A percentile compares a stretch with the other conserved stretches of the same genome.
Evolutionary conservation across 805 yeast species (phyloP).

Genomic region (Suhomyces prunicola): DNA sequence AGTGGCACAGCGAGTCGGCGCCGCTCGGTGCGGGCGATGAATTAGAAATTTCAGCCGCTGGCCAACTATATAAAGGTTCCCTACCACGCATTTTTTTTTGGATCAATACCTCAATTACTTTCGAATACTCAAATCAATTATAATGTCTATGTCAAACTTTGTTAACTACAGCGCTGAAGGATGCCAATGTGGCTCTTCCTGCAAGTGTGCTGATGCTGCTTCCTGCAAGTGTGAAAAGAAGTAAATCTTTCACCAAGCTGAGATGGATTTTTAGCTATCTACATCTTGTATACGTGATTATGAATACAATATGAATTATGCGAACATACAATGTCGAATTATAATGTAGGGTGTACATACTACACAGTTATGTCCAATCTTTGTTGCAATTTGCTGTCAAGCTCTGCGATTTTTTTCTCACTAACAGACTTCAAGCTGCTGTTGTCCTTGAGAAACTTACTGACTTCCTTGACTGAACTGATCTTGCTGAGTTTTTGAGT

Average conservation of each 20-base stretch:
- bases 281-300: background rate
- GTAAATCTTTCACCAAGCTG: background rate
- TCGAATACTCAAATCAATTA: background rate
- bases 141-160: background rate
- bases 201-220: constrained; percentile 5
- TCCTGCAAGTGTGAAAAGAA: constrained; percentile 5
- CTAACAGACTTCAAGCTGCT: constrained; percentile 20
- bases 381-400: background rate
- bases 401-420: constrained; percentile 17
- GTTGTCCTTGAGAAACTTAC: constrained; percentile 19
- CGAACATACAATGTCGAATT: background rate
- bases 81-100: background rate
- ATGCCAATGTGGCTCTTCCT: constrained; percentile 5
- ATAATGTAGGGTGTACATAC: background rate
- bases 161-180: constrained; percentile 7
- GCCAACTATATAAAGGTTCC: background rate
- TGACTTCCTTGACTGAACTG: constrained; percentile 17
- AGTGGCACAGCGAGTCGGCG: background rate
- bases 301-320: background rate
- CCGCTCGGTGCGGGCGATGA: background rate
- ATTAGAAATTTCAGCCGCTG: background rate
- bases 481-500: constrained; percentile 18
- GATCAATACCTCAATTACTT: background rate
- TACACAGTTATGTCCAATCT: background rate
- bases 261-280: background rate